Evolutionary conservation across 768 basidiomycete species (phyloP).

Genomic region (Tephrocybe sp.): DNA sequence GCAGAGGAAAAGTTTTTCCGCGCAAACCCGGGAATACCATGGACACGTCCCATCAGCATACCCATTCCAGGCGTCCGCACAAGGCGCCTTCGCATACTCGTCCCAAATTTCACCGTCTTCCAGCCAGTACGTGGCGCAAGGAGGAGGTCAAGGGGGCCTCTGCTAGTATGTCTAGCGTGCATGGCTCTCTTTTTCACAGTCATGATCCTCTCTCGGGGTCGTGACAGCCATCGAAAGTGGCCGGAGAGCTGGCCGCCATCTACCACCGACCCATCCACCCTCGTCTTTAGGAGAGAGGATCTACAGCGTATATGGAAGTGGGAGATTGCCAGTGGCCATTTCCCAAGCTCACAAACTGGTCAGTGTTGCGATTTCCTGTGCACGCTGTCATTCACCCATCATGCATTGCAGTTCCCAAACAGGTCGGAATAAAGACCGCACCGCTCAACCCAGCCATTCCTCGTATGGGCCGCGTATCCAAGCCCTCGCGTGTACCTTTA

Average conservation of each 20-base stretch:
- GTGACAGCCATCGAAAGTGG: slow-evolving; percentile 42
- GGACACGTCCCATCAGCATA: slow-evolving; percentile 55
- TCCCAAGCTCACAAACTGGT: slow-evolving; percentile 73
- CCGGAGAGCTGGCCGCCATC: slow-evolving; percentile 35
- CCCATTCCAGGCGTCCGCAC: slow-evolving; percentile 57
- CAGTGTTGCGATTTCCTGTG: slow-evolving; percentile 26
- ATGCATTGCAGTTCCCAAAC: slow-evolving; percentile 51
- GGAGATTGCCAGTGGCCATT: slow-evolving; percentile 90
- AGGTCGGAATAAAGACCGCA: slow-evolving; percentile 54
- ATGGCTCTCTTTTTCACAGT: slow-evolving; percentile 49
- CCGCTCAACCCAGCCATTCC: slow-evolving; percentile 69
- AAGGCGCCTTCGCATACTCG: slow-evolving; percentile 55
- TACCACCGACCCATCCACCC: slow-evolving; percentile 54
- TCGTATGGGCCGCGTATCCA: slow-evolving; percentile 38
- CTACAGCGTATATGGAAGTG: slow-evolving; percentile 88
- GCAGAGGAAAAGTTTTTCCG: slow-evolving; percentile 41
- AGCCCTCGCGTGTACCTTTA: slow-evolving; percentile 49
- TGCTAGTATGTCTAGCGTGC: slow-evolving; percentile 50
- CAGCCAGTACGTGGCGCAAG: slow-evolving; percentile 42
- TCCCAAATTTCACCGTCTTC: slow-evolving; percentile 51
- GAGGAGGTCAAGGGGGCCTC: slow-evolving; percentile 52
- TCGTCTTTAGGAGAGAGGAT: slow-evolving; percentile 69
- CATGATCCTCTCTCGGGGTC: slow-evolving; percentile 41
- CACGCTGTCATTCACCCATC: background rate
- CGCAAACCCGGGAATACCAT: slow-evolving; percentile 28